A percentile compares a stretch with the other conserved stretches of the same genome.
phyloP scores from a whole-genome alignment of 1,139 yeast genomes.

The Geotrichum histeridarum region DNA sequence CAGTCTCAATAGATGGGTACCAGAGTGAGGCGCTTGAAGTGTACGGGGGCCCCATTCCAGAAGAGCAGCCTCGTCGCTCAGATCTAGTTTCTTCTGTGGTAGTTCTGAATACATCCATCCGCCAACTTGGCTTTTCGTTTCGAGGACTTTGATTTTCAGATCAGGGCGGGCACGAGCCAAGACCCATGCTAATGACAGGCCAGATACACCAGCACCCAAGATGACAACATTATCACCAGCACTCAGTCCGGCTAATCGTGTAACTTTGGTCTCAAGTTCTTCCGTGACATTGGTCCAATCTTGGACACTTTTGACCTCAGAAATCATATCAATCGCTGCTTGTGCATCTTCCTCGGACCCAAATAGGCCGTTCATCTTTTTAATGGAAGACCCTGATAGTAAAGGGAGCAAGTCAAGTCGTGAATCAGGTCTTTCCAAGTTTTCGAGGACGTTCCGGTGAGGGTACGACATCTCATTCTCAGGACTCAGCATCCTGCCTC shows the following conservation, averaged over 20 bases:
- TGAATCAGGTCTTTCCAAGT: conserved; percentile 14
- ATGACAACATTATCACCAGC: conserved; percentile 37
- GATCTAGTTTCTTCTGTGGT: conserved; percentile 14
- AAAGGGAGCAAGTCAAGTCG: conserved; percentile 12
- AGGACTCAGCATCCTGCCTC: conserved; percentile 16
- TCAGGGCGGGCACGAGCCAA: conserved; percentile 61
- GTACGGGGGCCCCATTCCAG: conserved; percentile 44
- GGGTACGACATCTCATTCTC: conserved; percentile 16
- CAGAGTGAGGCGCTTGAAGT: conserved; percentile 38
- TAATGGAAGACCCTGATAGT: conserved; percentile 1
- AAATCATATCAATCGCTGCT: conserved; percentile 10
- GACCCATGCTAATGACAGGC: conserved; percentile 73
- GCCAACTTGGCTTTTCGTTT: conserved; percentile 53
- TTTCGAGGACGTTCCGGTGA: conserved; percentile 16
- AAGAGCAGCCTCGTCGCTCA: conserved; percentile 22
- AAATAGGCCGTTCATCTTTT: conserved; percentile 7
- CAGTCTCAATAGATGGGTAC: conserved; percentile 32
- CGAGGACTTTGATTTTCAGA: conserved; percentile 57
- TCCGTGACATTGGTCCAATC: conserved; percentile 17
- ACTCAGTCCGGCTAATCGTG: conserved; percentile 31
- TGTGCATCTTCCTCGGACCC: conserved; percentile 8
- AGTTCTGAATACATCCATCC: conserved; percentile 67
- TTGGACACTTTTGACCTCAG: conserved; percentile 8
- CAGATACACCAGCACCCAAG: conserved; percentile 85
- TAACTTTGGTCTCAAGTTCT: conserved; percentile 28